Percentiles rank a stretch among this genome's conserved stretches.
phyloP scores from a whole-genome alignment of 768 basidiomycete genomes.

The Russula olivacea region DNA sequence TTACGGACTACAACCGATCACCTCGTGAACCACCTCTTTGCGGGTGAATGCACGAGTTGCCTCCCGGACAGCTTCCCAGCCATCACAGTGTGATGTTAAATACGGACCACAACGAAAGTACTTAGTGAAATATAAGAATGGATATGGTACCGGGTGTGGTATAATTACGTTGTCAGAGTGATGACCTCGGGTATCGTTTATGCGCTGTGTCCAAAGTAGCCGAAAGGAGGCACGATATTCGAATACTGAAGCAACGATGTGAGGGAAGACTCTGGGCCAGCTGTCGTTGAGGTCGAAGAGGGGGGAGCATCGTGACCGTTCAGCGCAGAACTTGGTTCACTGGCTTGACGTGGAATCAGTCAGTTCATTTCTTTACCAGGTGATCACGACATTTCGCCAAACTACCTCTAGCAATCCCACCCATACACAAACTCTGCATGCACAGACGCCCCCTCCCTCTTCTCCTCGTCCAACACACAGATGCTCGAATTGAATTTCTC shows the following conservation, averaged over 20 bases:
- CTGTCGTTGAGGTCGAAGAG: too few relatives aligned
- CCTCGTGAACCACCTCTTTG: neutral
- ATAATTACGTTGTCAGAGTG: neutral
- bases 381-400: neutral
- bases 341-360: neutral
- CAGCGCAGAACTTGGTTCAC: neutral
- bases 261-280: neutral
- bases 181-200: neutral
- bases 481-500: conserved; percentile 51
- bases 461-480: neutral
- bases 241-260: neutral
- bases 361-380: neutral
- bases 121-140: too few relatives aligned
- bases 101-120: neutral
- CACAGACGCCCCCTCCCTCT: neutral
- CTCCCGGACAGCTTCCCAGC: neutral
- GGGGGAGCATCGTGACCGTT: too few relatives aligned
- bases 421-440: neutral
- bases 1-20: neutral
- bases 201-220: neutral
- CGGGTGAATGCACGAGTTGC: too few relatives aligned
- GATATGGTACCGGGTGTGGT: neutral
- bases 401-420: neutral
- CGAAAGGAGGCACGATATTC: neutral
- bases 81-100: neutral